Base-by-base conservation (phyloP, 345 rosid species). In the Nephelium lappaceum region DNA sequence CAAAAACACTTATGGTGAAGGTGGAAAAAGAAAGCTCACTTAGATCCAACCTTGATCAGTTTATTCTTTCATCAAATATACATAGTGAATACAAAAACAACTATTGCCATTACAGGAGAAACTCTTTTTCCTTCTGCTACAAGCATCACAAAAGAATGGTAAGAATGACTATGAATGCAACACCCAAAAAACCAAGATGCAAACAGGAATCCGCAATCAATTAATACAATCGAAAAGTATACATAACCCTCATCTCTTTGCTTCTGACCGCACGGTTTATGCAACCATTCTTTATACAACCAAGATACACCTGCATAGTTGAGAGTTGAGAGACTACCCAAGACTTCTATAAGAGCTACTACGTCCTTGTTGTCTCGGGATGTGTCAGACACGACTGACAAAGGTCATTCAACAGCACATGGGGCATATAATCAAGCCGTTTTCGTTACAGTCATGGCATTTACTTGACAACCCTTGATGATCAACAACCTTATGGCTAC, bases 381-480 rank as follows among this genome's bases (percentile, higher is more conserved):
- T 15, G 55, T 49, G 55, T 5, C 55, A 49, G 55, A 14, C 1
- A 49, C 3, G 15, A 4, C 3, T 5, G 31, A 47, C 12, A 42
- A 23, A 9, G 18, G 5, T 21, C 9, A 38, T 18, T 83, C 71
- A 92, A 83, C 86, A 77, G 78, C 98, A 96, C 66, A 73, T 47
- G 25, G 90, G 80, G 69, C 97, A 96, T 53, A 89, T 83, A 45
- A 89, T 73, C 83, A 96, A 78, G 9, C 99, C 99, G 75, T 96
- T 94, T 84, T 94, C 99, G 64, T 96, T 96, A 72, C 99, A 96
- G 24, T 80, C 77, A 27, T 43, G 70, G 85, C 99, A 96, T 63
- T 80, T 71, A 81, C 80, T 67, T 36, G 78, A 79, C 75, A 74
- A 10, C 19, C 88, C 92, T 55, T 82, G 86, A 25, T 74, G 70